Evolutionary conservation across 306 rosid species (phyloP).

Genomic region (Myrica gale): DNA sequence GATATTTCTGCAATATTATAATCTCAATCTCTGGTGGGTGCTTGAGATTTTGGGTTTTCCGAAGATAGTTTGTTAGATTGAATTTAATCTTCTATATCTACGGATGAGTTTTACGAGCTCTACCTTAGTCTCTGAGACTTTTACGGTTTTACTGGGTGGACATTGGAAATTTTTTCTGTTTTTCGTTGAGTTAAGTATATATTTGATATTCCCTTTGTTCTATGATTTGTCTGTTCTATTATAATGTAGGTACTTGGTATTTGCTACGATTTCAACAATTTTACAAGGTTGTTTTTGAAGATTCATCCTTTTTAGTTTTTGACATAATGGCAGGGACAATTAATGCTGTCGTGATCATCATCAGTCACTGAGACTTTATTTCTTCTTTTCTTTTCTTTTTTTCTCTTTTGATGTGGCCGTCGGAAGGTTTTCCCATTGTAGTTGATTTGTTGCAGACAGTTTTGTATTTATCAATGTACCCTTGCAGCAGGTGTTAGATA

Average conservation of each 20-base stretch:
- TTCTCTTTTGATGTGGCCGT: neutral
- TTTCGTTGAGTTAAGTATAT: neutral
- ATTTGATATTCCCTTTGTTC: neutral
- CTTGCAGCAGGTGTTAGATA: constrained; percentile 1
- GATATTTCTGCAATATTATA: neutral
- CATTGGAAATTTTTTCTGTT: neutral
- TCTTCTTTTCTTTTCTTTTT: neutral
- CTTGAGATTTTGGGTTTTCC: neutral
- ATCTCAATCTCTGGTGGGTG: constrained; percentile 19
- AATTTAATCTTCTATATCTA: neutral
- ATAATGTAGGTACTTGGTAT: neutral
- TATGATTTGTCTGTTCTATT: neutral
- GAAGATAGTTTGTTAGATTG: too few species aligned
- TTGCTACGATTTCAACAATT: neutral
- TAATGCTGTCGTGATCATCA: constrained; percentile 2
- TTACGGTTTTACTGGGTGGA: neutral
- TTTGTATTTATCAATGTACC: neutral
- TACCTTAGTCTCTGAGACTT: neutral
- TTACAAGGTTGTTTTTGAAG: neutral
- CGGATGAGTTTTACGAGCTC: neutral
- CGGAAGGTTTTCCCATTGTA: neutral
- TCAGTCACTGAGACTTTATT: neutral
- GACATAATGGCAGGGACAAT: constrained; percentile 13
- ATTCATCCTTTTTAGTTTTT: neutral
- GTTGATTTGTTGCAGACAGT: constrained; percentile 14